Evolutionary conservation across 495 filamentous ascomycete genomes (phyloP), one percentile per base, ranked within the genome.

Genomic region (Lindgomyces ingoldianus): DNA sequence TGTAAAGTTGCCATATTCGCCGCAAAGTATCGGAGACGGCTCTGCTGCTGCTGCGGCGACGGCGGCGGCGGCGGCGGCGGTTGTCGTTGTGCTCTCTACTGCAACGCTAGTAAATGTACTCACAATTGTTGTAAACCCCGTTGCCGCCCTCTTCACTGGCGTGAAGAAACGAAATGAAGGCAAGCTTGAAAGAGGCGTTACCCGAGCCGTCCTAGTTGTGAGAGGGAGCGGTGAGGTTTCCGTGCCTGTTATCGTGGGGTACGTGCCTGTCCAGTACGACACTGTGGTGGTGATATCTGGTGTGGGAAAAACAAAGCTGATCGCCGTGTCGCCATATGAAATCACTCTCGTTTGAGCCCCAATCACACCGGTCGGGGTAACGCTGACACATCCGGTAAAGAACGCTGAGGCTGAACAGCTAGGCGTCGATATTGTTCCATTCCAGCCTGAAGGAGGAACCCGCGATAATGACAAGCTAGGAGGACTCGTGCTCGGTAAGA

Each of bases 1-100:
- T 4, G 70, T 72, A 58, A 74, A 74, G 18, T 70, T 68, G 22
- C 72, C 74, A 36, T 62, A 62, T 54, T 76, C 74, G 30, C 74
- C 74, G 49, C 74, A 75, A 25, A 44, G 60, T n/a, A 55, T 65
- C 3, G 33, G 33, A 39, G 33, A 6, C 33, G 33, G 33, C 14
- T 39, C 33, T 6, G 33, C 33, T 6, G 33, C 6, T 39, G 67
- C 21, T 1, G 6, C 25, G 8, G 39, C 25, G 19, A n/a, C 25
- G 9, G 54, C 27, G 14, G 29, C 47, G 4, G 44, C 44, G 22
- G 44, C 44, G 6, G 29, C 47, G 19, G 22, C 29, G 14, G 26
- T n/a, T 11, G 11, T 4, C 14, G 50, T 18, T n/a, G 24, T 16
- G 26, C 50, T 16, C 4, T 39, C 19, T 18, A 39, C 11, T 47